These are phyloP conservation scores for Aspergillus bridgeri DNA, from an alignment of 495 filamentous ascomycete genomes.

Conservation along the genomic window DNA sequence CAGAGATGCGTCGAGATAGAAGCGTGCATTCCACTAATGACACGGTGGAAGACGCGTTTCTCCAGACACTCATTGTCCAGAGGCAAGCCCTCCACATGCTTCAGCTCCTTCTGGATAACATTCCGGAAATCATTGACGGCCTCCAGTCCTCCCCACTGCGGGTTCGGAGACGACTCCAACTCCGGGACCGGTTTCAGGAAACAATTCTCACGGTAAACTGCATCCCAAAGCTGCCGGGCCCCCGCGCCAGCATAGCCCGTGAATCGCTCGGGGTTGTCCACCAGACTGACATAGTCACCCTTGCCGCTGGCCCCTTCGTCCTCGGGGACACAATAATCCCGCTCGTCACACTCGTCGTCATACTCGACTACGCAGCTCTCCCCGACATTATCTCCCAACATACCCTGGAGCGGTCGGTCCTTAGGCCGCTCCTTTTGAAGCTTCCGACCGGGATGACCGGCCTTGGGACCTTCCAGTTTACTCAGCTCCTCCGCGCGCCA, in stretches of 20 bases:
- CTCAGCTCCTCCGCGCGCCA: conserved; percentile 92
- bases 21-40: conserved; percentile 96
- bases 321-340: conserved; percentile 95
- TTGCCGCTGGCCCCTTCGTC: conserved; percentile 83
- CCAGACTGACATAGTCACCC: conserved; percentile 92
- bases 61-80: conserved; percentile 90
- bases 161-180: conserved; percentile 28
- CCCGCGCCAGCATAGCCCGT: conserved; percentile 87
- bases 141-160: conserved; percentile 41
- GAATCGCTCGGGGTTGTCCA: conserved; percentile 92
- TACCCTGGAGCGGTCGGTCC: conserved; percentile 71
- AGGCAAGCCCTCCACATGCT: conserved; percentile 64
- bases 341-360: conserved; percentile 95
- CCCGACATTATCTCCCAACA: conserved; percentile 78
- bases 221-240: conserved; percentile 87
- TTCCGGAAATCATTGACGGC: conserved; percentile 82
- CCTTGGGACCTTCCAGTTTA: conserved; percentile 88
- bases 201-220: conserved; percentile 96
- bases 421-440: conserved; percentile 64
- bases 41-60: conserved; percentile 94
- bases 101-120: conserved; percentile 69
- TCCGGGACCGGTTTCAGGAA: conserved; percentile 67
- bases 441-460: conserved; percentile 75
- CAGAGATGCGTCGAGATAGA: conserved; percentile 95
- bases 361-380: conserved; percentile 97